These are phyloP conservation scores for Acanthamoeba sp. DNA, from an alignment of 208 protist genomes.

Conservation along the genomic window DNA sequence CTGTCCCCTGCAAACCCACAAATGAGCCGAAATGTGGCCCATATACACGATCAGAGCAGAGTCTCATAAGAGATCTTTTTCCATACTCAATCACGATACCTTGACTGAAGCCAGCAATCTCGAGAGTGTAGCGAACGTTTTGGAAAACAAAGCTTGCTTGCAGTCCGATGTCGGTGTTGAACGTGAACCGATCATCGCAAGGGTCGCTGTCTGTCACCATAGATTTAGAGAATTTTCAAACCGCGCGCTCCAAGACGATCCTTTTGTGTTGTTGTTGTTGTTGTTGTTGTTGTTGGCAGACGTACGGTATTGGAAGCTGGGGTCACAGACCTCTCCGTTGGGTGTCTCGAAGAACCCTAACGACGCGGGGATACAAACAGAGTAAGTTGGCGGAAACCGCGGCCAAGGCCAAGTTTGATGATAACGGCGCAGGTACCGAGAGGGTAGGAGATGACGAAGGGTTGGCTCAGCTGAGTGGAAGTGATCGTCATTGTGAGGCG, in stretches of 20 bases:
- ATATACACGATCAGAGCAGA: too few relatives aligned
- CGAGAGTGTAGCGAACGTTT: not conserved
- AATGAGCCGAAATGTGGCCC: not conserved
- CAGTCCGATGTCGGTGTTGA: not conserved
- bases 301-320: conserved; percentile 6
- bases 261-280: not conserved
- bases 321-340: not conserved
- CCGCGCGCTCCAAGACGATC: too few relatives aligned
- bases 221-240: too few relatives aligned
- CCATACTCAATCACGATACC: not conserved
- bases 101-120: conserved; percentile 23
- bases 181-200: conserved; percentile 1
- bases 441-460: conserved; percentile 3
- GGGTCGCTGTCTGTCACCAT: not conserved
- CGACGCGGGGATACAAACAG: not conserved
- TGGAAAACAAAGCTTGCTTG: not conserved
- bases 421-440: not conserved
- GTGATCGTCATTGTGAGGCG: not conserved
- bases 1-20: not conserved
- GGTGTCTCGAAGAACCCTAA: not conserved
- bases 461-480: not conserved
- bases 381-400: too few relatives aligned
- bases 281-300: not conserved
- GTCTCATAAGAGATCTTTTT: too few relatives aligned
- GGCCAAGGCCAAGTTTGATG: not conserved